A percentile compares a stretch with the other conserved stretches of the same genome.
Conservation (phyloP, 2,329 filamentous ascomycete genomes). For the Beauveria varroae region DNA sequence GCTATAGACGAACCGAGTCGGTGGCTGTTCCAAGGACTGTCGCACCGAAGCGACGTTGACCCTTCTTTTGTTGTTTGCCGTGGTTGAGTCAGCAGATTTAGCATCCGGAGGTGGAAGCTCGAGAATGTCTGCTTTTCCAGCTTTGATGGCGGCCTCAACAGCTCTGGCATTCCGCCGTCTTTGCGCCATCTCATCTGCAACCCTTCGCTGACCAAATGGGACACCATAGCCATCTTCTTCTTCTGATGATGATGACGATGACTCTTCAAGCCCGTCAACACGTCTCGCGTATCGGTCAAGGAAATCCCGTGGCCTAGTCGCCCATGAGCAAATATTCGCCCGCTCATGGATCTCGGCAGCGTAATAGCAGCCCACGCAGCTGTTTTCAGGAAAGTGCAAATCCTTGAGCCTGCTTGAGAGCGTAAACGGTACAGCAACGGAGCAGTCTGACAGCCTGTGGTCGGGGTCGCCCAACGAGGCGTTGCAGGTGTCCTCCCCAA, state of each 20-base stretch:
- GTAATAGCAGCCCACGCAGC: constrained; percentile 27
- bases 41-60: not conserved
- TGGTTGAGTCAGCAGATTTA: too few species aligned
- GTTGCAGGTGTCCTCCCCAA: constrained; percentile 13
- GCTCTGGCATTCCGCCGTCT: not conserved
- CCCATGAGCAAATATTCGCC: not conserved
- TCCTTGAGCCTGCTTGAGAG: constrained; percentile 15
- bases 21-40: not conserved
- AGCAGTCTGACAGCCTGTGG: constrained; percentile 16
- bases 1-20: not conserved
- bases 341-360: constrained; percentile 10
- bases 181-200: not conserved
- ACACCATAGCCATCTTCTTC: not conserved
- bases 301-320: not conserved
- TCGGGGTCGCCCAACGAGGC: not conserved
- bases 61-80: not conserved
- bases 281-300: not conserved
- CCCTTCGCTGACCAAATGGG: not conserved
- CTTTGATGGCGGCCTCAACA: not conserved
- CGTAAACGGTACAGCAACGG: constrained; percentile 19
- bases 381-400: constrained; percentile 16
- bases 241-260: too few species aligned
- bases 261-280: not conserved
- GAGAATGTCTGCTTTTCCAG: not conserved
- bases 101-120: not conserved